phyloP scores from a whole-genome alignment of 257 asterid genomes.

The Striga asiatica region DNA sequence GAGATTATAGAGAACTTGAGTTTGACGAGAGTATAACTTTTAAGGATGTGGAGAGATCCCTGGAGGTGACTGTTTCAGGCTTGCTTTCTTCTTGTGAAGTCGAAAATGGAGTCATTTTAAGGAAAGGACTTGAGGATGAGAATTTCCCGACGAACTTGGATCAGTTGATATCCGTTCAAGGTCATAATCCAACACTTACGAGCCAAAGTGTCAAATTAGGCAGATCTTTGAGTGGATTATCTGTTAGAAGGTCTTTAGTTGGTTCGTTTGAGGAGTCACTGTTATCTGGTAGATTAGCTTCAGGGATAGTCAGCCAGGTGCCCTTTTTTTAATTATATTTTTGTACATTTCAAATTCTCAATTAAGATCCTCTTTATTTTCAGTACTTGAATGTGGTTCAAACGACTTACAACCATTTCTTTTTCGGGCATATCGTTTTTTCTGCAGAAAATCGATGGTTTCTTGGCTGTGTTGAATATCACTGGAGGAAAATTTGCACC shows the following conservation, averaged over 20 bases:
- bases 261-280: constrained; percentile 94
- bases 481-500: constrained; percentile 87
- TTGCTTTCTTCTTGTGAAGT: constrained; percentile 25
- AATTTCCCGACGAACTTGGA: constrained; percentile 41
- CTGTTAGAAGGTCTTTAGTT: constrained; percentile 73
- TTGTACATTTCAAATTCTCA: background rate
- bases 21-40: constrained; percentile 39
- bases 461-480: constrained; percentile 74
- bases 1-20: constrained; percentile 28
- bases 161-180: constrained; percentile 28
- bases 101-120: constrained; percentile 12
- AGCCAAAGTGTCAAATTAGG: constrained; percentile 43
- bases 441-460: constrained; percentile 81
- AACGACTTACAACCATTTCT: background rate
- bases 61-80: constrained; percentile 46
- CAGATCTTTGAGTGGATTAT: constrained; percentile 50
- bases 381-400: background rate
- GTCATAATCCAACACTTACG: constrained; percentile 23
- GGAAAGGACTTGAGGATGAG: constrained; percentile 32
- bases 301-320: constrained; percentile 68
- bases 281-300: constrained; percentile 80
- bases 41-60: constrained; percentile 59
- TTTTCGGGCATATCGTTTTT: background rate
- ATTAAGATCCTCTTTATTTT: background rate
- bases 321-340: background rate